Percentiles rank a stretch among this genome's conserved stretches.
These are phyloP conservation scores for Boechera divaricarpa DNA, from an alignment of 345 rosid genomes.

Conservation along the genomic window DNA sequence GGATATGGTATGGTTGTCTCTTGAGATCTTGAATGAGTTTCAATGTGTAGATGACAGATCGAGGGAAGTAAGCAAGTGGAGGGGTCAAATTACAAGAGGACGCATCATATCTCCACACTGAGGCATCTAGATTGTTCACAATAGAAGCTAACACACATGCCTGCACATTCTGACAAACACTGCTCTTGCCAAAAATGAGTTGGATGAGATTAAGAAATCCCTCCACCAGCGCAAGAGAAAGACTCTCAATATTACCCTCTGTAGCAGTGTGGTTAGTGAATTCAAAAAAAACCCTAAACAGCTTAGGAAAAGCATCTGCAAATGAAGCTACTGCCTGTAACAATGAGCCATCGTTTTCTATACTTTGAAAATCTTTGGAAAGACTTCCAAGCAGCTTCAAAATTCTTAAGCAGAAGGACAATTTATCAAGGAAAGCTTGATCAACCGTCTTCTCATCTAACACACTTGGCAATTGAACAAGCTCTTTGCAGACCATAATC, in stretches of 20 bases:
- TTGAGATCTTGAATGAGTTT: slow-evolving; percentile 81
- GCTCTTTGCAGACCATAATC: slow-evolving; percentile 61
- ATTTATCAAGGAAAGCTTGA: slow-evolving; percentile 56
- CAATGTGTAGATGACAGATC: slow-evolving; percentile 59
- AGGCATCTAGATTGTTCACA: slow-evolving; percentile 69
- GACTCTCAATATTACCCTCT: slow-evolving; percentile 80
- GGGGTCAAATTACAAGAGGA: slow-evolving; percentile 57
- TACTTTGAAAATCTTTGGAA: slow-evolving; percentile 60
- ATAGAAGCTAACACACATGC: slow-evolving; percentile 75
- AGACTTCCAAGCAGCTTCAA: slow-evolving; percentile 76
- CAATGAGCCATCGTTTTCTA: slow-evolving; percentile 64
- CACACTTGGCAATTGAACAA: slow-evolving; percentile 59
- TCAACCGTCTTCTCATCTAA: slow-evolving; percentile 66
- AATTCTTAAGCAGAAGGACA: slow-evolving; percentile 73
- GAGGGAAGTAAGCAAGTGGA: slow-evolving; percentile 85
- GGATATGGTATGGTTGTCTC: slow-evolving; percentile 55
- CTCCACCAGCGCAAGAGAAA: slow-evolving; percentile 68
- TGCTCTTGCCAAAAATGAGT: slow-evolving; percentile 65
- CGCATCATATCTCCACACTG: slow-evolving; percentile 72
- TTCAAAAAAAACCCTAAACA: slow-evolving; percentile 67
- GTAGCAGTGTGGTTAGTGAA: slow-evolving; percentile 61
- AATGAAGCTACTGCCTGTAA: slow-evolving; percentile 73
- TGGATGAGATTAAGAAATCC: slow-evolving; percentile 85
- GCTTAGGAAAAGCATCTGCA: slow-evolving; percentile 61
- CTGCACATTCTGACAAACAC: slow-evolving; percentile 66